Percentiles rank a stretch among this genome's conserved stretches.
These are phyloP conservation scores for Cyclotella choctawhatcheeana DNA, from an alignment of 108 stramenopile genomes.

Conservation along the genomic window DNA sequence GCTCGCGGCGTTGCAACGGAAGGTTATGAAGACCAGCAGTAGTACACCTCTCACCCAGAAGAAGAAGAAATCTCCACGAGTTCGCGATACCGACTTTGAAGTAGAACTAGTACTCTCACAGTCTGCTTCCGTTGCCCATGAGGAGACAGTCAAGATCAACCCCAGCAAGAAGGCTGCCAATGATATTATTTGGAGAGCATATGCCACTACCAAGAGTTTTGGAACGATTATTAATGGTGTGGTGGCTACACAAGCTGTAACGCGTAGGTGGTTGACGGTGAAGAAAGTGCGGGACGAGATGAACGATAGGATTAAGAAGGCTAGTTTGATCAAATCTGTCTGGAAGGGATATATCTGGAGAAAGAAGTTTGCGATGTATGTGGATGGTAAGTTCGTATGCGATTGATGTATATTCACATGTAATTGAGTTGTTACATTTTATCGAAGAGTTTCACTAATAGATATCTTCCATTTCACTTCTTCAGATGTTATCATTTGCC, in stretches of 20 bases:
- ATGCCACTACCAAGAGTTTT: not conserved
- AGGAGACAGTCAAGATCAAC: too few species aligned
- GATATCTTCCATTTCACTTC: not conserved
- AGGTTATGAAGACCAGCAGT: not conserved
- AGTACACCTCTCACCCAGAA: not conserved
- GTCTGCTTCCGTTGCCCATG: not conserved
- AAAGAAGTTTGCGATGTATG: not conserved
- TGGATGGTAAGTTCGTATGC: not conserved
- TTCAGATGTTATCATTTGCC: not conserved
- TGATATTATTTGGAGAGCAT: slow-evolving; percentile 2
- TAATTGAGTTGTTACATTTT: not conserved
- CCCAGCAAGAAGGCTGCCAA: not conserved
- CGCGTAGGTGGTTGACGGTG: not conserved
- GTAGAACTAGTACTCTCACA: not conserved
- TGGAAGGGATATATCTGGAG: not conserved
- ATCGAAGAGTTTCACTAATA: not conserved
- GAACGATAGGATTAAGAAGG: not conserved
- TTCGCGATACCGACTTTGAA: not conserved
- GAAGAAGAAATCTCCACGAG: not conserved
- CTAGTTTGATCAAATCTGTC: not conserved
- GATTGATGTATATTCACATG: not conserved
- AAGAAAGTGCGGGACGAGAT: not conserved
- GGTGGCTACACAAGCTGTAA: not conserved
- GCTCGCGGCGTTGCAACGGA: not conserved
- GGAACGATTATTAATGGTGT: not conserved